Evolutionary conservation across 2,329 filamentous ascomycete species (phyloP).

Genomic region (Talaromyces sp.): DNA sequence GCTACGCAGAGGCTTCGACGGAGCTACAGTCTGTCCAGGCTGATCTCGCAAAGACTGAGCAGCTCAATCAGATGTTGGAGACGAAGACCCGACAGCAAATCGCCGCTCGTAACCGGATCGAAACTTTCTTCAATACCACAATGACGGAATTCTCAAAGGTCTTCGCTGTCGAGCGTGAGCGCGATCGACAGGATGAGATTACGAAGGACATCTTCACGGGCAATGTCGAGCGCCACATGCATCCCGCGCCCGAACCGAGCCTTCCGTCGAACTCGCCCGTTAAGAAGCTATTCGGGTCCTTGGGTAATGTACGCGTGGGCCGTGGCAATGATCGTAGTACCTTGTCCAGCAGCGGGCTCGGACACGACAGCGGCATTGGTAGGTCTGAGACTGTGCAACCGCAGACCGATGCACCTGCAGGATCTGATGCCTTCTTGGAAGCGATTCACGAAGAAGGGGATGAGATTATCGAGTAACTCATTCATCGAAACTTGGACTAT

Average conservation of each 20-base stretch:
- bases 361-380: constrained; percentile 8
- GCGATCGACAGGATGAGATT: neutral
- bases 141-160: neutral
- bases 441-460: neutral
- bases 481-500: neutral
- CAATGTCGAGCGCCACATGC: constrained; percentile 35
- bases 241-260: constrained; percentile 30
- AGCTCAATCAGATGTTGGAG: constrained; percentile 36
- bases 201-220: neutral
- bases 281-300: constrained; percentile 40
- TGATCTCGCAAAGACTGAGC: constrained; percentile 36
- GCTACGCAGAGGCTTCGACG: constrained; percentile 40
- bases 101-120: constrained; percentile 31
- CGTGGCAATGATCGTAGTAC: constrained; percentile 37
- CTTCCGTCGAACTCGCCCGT: constrained; percentile 39
- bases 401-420: neutral
- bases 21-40: constrained; percentile 35
- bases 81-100: constrained; percentile 37
- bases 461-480: neutral
- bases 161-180: neutral
- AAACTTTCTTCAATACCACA: neutral
- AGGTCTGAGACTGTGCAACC: neutral
- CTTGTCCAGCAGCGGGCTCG: neutral
- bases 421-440: neutral
- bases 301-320: constrained; percentile 41